Conservation (phyloP, 1,284 basidiomycete species). For the Pisolithus thermaeus region DNA sequence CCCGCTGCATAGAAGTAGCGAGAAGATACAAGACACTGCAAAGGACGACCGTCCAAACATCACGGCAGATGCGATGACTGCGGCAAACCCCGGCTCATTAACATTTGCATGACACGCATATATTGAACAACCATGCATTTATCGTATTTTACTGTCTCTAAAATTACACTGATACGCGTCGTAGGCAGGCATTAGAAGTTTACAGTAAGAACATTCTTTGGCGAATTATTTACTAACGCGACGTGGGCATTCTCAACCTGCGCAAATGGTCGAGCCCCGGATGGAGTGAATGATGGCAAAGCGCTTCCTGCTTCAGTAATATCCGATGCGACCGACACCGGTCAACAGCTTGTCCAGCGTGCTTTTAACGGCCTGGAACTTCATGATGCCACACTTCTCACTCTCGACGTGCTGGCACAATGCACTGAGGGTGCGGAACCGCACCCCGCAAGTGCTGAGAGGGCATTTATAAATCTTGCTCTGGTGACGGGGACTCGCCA, state of each 20-base stretch:
- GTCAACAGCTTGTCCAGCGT: constrained; percentile 31
- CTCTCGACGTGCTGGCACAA: constrained; percentile 54
- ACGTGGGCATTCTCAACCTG: too few species aligned
- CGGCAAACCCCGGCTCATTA: neutral
- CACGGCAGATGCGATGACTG: neutral
- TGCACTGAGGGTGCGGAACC: constrained; percentile 43
- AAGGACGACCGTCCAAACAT: constrained; percentile 11
- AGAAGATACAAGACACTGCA: constrained; percentile 11
- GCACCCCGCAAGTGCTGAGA: constrained; percentile 28
- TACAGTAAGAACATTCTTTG: too few species aligned
- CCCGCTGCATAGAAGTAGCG: constrained; percentile 22
- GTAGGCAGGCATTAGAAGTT: too few species aligned
- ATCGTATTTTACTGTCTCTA: too few species aligned
- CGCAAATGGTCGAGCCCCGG: too few species aligned
- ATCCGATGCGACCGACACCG: constrained; percentile 3
- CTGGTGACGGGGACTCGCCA: constrained; percentile 43
- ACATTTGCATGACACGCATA: neutral
- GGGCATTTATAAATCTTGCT: constrained; percentile 43
- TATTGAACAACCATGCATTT: too few species aligned
- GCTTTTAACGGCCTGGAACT: constrained; percentile 34
- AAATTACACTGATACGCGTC: too few species aligned
- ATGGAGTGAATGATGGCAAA: too few species aligned
- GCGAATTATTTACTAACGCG: too few species aligned
- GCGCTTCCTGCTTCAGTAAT: neutral
- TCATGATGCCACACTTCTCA: constrained; percentile 43